Evolutionary conservation across 2,329 filamentous ascomycete genomes (phyloP).

Genomic region (Claviceps sorghi): DNA sequence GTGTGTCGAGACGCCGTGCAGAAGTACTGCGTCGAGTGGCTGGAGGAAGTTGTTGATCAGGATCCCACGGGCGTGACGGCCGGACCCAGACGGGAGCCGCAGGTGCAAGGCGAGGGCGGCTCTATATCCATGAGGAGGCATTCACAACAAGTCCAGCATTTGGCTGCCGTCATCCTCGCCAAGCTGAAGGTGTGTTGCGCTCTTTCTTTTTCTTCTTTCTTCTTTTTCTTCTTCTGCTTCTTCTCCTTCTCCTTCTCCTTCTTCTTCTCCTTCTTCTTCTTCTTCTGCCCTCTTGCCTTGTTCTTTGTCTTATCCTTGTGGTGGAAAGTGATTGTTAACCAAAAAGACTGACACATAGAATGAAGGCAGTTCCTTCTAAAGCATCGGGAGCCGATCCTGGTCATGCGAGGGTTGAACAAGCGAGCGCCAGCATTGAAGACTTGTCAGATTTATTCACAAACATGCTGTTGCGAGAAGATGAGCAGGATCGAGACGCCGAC

Average conservation of each 20-base stretch:
- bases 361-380: constrained; percentile 40
- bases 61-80: constrained; percentile 43
- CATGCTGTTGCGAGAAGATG: constrained; percentile 47
- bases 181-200: constrained; percentile 42
- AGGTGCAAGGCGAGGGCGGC: constrained; percentile 42
- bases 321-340: constrained; percentile 14
- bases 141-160: constrained; percentile 45
- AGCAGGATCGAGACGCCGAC: constrained; percentile 32
- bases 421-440: constrained; percentile 49
- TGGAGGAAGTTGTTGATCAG: constrained; percentile 69
- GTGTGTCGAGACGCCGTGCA: constrained; percentile 70
- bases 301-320: neutral
- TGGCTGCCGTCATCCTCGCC: constrained; percentile 61
- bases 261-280: neutral
- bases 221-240: neutral
- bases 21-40: constrained; percentile 74
- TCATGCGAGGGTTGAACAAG: constrained; percentile 33
- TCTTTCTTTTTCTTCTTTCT: neutral
- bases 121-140: constrained; percentile 47
- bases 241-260: neutral
- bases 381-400: constrained; percentile 23
- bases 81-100: constrained; percentile 36
- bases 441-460: constrained; percentile 49
- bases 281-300: neutral
- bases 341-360: constrained; percentile 33